Base-by-base conservation (phyloP, 768 basidiomycete genomes). In the Suillus discolor region DNA sequence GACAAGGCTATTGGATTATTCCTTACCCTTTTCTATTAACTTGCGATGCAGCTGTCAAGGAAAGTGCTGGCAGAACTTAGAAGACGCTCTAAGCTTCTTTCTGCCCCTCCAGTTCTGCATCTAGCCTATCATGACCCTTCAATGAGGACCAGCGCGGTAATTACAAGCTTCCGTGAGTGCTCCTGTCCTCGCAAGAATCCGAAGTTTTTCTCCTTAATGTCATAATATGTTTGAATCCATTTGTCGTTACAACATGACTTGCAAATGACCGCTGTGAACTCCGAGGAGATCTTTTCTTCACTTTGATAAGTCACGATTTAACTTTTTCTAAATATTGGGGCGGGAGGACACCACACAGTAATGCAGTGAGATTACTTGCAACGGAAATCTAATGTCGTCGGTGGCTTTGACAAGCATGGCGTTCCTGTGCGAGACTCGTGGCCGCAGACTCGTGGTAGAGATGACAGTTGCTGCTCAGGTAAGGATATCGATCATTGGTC, bases 401-500 rank as follows among this genome's bases (percentile, higher is more conserved):
- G 28, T 54, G 18, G 31, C 9, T 31, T 28, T 28, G 57, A 57
- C 16, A 39, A 41, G 3, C 23, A 59, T 59, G 23, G 39, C 36
- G 16, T 39, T 57, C 8, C 4, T 23, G n/a, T 38, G 23, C 15
- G 38, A 39, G 23, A 38, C 57, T 16, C 39, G 31, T 31, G 53
- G 28, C 31, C 31, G 31, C 31, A n/a, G 45, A 45, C 20, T 42
- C 42, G 16, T 51, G 25, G n/a, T 47, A 11, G 49, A 51, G 23
- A 15, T 57, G 57, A 60, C 23, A 12, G 5, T 28, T 60, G 3
- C 39, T 25, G 25, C 39, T 7, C 18, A 41, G 25, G 57, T 28
- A 60, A 28, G 39, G 39, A 3, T 28, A 60, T 60, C 57, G 25
- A 16, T 60, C 57, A 60, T 60, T 60, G 57, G 57, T 18, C 23